Evolutionary conservation across 371 early-diverging fungal genomes (phyloP).

Genomic region (Paraphysoderma sedebokerense): DNA sequence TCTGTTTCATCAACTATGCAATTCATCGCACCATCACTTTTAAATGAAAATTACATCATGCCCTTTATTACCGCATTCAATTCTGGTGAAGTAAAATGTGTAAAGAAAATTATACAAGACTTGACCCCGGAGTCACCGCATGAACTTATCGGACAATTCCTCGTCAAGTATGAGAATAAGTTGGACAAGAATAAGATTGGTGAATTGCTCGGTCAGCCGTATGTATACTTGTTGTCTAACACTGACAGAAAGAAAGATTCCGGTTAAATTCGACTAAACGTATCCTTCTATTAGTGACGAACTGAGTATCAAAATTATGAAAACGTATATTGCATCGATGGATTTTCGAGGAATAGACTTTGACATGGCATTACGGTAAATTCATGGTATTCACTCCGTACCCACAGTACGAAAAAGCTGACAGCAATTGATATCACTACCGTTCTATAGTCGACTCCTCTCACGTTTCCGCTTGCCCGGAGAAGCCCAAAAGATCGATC

Average conservation of each 20-base stretch:
- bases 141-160: too few species aligned
- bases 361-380: not conserved
- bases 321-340: not conserved
- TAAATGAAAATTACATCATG: too few species aligned
- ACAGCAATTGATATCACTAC: not conserved
- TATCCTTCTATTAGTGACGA: not conserved
- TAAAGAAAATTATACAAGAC: too few species aligned
- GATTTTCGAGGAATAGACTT: not conserved
- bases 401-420: too few species aligned
- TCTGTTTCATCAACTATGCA: too few species aligned
- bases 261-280: not conserved
- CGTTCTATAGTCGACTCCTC: not conserved
- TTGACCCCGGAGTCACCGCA: too few species aligned
- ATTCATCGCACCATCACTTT: too few species aligned
- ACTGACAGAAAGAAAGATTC: too few species aligned
- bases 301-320: not conserved
- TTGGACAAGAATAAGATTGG: slow-evolving; percentile 2
- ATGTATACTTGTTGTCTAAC: not conserved
- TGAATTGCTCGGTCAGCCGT: slow-evolving; percentile 2
- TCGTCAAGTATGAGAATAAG: not conserved
- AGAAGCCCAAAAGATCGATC: slow-evolving; percentile 11
- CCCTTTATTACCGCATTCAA: too few species aligned
- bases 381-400: not conserved
- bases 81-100: too few species aligned
- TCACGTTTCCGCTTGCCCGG: slow-evolving; percentile 5